A percentile compares a stretch with the other conserved stretches of the same genome.
These are phyloP conservation scores for Myxozyma melibiosi DNA, from an alignment of 805 yeast genomes.

Conservation along the genomic window DNA sequence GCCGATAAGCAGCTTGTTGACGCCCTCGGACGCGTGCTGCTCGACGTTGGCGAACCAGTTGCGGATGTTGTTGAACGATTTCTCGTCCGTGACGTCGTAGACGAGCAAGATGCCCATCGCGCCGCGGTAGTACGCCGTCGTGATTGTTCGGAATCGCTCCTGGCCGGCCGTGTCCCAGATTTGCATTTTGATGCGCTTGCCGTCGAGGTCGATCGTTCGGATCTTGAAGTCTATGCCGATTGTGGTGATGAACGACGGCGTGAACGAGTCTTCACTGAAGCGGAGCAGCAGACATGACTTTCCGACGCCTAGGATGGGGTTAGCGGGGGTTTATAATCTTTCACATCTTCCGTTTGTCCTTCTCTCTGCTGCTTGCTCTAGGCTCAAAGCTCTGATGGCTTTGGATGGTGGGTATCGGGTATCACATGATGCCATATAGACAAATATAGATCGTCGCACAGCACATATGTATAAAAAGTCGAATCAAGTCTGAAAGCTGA, in stretches of 20 bases:
- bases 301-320: slow-evolving; percentile 64
- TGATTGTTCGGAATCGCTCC: slow-evolving; percentile 95
- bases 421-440: too few relatives aligned
- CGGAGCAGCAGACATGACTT: slow-evolving; percentile 91
- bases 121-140: slow-evolving; percentile 97
- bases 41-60: slow-evolving; percentile 95
- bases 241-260: slow-evolving; percentile 94
- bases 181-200: slow-evolving; percentile 89
- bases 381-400: too few relatives aligned
- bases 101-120: slow-evolving; percentile 98
- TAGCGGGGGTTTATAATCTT: too few relatives aligned
- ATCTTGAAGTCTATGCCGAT: slow-evolving; percentile 98
- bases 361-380: too few relatives aligned
- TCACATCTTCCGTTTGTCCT: too few relatives aligned
- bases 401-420: too few relatives aligned
- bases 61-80: slow-evolving; percentile 88
- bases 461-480: too few relatives aligned
- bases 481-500: too few relatives aligned
- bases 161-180: slow-evolving; percentile 99
- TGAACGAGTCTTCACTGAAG: slow-evolving; percentile 92
- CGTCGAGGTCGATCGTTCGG: slow-evolving; percentile 91
- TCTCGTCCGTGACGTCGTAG: slow-evolving; percentile 96
- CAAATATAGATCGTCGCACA: too few relatives aligned
- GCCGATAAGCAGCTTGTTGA: slow-evolving; percentile 90
- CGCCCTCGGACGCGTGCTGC: slow-evolving; percentile 95